Percentiles rank a stretch among this genome's conserved stretches.
Evolutionary conservation across 1,284 basidiomycete genomes (phyloP).

Genomic region (Marasmius oreades): DNA sequence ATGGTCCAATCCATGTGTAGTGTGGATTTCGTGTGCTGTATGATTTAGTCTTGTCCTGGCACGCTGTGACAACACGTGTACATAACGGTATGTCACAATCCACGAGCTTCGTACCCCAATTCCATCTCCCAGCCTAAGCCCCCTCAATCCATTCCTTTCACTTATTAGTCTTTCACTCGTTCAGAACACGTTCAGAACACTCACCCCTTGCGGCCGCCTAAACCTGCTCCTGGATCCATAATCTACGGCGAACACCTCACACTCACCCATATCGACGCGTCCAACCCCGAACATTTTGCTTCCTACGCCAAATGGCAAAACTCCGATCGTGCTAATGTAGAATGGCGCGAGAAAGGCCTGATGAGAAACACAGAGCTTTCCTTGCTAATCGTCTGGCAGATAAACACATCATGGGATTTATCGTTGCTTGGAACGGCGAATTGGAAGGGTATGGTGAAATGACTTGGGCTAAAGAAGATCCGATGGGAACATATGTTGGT

Average conservation of each 20-base stretch:
- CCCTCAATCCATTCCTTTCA: conserved; percentile 11
- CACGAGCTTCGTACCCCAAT: conserved; percentile 12
- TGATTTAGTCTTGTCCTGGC: conserved; percentile 10
- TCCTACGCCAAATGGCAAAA: conserved; percentile 17
- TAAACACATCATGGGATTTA: conserved; percentile 15
- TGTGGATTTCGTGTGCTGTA: conserved; percentile 15
- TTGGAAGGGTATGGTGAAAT: conserved; percentile 17
- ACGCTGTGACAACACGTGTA: conserved; percentile 12
- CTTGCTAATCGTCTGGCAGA: conserved; percentile 14
- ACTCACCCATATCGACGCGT: conserved; percentile 17
- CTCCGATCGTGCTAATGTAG: conserved; percentile 17
- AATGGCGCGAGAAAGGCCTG: conserved; percentile 17
- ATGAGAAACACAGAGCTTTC: conserved; percentile 16
- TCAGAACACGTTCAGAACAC: conserved; percentile 16
- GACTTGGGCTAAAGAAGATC: conserved; percentile 19
- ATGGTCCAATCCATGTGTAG: conserved; percentile 2
- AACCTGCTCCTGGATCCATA: conserved; percentile 16
- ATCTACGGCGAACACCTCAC: conserved; percentile 16
- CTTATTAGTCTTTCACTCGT: conserved; percentile 15
- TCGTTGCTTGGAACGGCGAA: conserved; percentile 17
- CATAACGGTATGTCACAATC: conserved; percentile 10
- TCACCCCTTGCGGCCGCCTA: conserved; percentile 18
- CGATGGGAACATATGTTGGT: conserved; percentile 17
- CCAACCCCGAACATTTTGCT: conserved; percentile 15
- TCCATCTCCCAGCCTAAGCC: conserved; percentile 10